Conservation (phyloP, 768 basidiomycete genomes). For the Termitomyces sp. region DNA sequence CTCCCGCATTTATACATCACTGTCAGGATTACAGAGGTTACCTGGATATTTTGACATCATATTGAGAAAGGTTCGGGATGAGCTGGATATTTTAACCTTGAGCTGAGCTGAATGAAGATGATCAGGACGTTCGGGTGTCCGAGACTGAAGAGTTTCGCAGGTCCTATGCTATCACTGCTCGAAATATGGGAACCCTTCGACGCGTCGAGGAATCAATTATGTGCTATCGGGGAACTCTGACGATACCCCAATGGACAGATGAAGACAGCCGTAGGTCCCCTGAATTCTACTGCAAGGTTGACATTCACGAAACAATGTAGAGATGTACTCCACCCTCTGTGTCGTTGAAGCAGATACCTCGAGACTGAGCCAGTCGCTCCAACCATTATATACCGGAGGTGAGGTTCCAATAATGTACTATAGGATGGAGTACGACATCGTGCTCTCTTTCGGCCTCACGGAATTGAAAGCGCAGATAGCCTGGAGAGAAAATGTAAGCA, state of each 20-base stretch:
- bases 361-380: background rate
- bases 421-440: conserved; percentile 34
- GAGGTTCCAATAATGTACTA: conserved; percentile 20
- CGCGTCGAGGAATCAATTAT: conserved; percentile 12
- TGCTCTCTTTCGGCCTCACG: conserved; percentile 49
- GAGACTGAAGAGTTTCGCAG: conserved; percentile 22
- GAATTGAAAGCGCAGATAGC: conserved; percentile 49
- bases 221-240: conserved; percentile 19
- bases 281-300: background rate
- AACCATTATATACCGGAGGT: conserved; percentile 1
- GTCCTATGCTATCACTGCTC: conserved; percentile 9
- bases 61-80: conserved; percentile 18
- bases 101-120: background rate
- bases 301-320: conserved; percentile 4
- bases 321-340: conserved; percentile 20
- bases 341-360: conserved; percentile 18
- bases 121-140: conserved; percentile 33
- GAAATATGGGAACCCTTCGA: conserved; percentile 4
- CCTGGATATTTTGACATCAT: conserved; percentile 21
- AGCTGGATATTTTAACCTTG: background rate
- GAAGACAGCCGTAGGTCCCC: conserved; percentile 15
- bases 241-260: conserved; percentile 22
- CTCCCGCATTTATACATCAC: background rate
- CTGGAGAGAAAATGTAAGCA: conserved; percentile 26
- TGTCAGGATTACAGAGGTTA: conserved; percentile 12